Evolutionary conservation across 225 moss, liverwort and hornwort species (phyloP), one percentile per base, ranked within the genome.

Genomic region (Neckera pumila): DNA sequence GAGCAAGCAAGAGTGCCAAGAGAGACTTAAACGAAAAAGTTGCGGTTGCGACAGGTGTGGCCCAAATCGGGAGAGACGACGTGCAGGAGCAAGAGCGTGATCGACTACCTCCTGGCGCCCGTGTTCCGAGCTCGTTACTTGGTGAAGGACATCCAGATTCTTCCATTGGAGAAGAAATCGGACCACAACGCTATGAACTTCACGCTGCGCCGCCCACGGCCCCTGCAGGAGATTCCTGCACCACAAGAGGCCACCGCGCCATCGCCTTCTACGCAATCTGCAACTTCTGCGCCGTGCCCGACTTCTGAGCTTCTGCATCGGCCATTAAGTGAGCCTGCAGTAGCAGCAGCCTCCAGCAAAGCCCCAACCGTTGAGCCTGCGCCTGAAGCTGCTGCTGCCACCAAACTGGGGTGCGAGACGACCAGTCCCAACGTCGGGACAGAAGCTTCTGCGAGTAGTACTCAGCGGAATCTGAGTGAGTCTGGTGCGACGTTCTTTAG

Each of bases 111-210:
- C 5, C 79, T 94, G 38, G 91, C 92, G 12, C 94, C 91, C 6
- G 92, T 92, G 23, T 94, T 89, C 17, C 84, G 91, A 77, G 94
- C 90, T 76, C 89, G 91, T 15, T 90, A 91, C 89, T 54, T 94
- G 9, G 88, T 94, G 11, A 94, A 90, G 58, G 90, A 91, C 74
- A 92, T 94, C 78, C 76, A 88, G 73, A 94, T 93, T 36, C 92
- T 94, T 7, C 94, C 92, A 36, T 51, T 93, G 61, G 92, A 91
- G 79, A 93, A 91, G 33, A 94, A 93, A 82, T 94, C 92, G 2
- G 94, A 94, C 63, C 94, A 93, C 73, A 91, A 94, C 64, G 92
- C 94, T 62, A 89, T 93, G 75, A 84, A 88, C 63, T 92, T 94
- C 89, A 91, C 90, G 23, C 84, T 94, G 10, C 90, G 90, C 13